Evolutionary conservation across 73 alveolate genomes (phyloP).

Genomic region (Symbiodinium pilosum): DNA sequence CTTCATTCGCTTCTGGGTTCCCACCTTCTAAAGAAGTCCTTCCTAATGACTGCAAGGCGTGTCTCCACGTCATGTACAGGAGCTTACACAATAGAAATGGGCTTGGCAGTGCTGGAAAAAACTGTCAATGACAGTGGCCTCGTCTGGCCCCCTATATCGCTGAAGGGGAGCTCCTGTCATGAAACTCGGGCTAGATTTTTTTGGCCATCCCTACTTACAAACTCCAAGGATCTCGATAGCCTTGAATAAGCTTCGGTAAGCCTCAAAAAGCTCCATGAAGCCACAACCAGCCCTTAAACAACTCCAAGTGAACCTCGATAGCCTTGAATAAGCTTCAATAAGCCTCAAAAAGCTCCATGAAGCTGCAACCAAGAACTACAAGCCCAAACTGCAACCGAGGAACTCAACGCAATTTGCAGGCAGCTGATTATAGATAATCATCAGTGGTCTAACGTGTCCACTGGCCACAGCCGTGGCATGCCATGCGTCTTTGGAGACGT

Average conservation of each 20-base stretch:
- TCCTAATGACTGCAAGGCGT: background rate
- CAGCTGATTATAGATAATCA: background rate
- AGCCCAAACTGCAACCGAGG: background rate
- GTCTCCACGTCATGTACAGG: background rate
- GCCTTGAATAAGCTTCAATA: background rate
- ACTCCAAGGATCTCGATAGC: background rate
- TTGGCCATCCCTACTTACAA: background rate
- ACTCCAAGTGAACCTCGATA: too few relatives aligned
- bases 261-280: too few relatives aligned
- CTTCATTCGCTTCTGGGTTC: background rate
- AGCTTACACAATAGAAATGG: background rate
- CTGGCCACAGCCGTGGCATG: background rate
- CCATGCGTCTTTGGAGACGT: conserved; percentile 2
- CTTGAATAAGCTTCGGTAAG: too few relatives aligned
- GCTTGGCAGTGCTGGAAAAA: background rate
- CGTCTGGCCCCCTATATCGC: background rate
- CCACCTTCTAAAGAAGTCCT: background rate
- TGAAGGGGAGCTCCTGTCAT: background rate
- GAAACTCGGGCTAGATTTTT: background rate
- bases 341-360: background rate
- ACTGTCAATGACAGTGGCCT: background rate
- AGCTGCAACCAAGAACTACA: background rate
- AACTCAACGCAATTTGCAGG: background rate
- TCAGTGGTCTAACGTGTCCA: background rate
- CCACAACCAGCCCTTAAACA: too few relatives aligned